Percentiles rank a stretch among this genome's conserved stretches.
Evolutionary conservation across 139 green algal species (phyloP).

Genomic region (Micractinium sp.): DNA sequence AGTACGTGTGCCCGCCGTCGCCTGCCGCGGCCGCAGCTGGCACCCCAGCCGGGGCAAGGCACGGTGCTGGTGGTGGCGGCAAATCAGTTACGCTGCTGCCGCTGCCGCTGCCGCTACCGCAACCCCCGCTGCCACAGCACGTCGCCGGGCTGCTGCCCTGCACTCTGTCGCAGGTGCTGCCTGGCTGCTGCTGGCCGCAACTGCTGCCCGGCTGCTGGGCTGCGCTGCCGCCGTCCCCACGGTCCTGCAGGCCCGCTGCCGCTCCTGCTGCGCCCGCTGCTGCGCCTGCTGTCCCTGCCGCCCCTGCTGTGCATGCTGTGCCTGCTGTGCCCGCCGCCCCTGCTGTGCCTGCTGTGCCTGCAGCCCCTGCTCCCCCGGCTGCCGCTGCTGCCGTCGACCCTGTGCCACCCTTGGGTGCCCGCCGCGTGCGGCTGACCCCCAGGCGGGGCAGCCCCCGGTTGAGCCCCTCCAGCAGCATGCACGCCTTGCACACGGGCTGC

Average conservation of each 20-base stretch:
- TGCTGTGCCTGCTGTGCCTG: neutral
- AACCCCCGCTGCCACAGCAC: neutral
- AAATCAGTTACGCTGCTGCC: neutral
- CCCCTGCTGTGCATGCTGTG: neutral
- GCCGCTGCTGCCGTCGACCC: too few relatives aligned
- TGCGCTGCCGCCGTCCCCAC: neutral
- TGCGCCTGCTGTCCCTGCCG: neutral
- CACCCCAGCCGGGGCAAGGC: neutral
- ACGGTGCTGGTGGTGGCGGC: neutral
- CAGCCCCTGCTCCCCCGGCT: neutral
- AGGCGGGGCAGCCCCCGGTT: slow-evolving; percentile 75
- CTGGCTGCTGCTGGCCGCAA: neutral
- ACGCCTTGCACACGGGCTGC: slow-evolving; percentile 87
- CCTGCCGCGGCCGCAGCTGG: neutral
- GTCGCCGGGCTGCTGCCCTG: neutral
- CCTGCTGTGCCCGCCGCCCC: neutral
- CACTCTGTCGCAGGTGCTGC: neutral
- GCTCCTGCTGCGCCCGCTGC: neutral
- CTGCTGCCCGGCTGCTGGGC: neutral
- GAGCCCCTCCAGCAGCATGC: slow-evolving; percentile 86
- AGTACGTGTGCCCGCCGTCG: neutral
- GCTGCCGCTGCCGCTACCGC: neutral
- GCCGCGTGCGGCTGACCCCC: slow-evolving; percentile 51
- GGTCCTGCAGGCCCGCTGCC: neutral
- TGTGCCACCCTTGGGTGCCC: neutral